Base-by-base conservation (phyloP, 768 basidiomycete species). In the Dioszegia hungarica region DNA sequence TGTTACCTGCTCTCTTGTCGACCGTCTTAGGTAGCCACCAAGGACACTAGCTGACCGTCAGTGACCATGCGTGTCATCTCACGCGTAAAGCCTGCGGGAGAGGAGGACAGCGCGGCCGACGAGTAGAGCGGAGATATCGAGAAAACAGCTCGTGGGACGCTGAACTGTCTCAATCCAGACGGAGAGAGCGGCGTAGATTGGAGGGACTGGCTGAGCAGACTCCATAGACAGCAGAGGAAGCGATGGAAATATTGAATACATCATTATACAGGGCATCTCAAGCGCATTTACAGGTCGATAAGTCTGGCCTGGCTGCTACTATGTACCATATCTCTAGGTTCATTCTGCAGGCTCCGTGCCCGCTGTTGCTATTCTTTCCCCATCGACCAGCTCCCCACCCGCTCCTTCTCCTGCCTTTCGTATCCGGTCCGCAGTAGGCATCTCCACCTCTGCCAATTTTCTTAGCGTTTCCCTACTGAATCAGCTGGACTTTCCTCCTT, bases 11-110 rank as follows among this genome's bases (percentile, higher is more conserved):
- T 17, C 19, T n/a, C 12, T 6, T 25, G 19, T 3, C 28, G 1
- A 3, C 11, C 33, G 25, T 6, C 5, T n/a, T 19, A 31, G 29
- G 31, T 33, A 33, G 31, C 14, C 31, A 14, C 8, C 8, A 33
- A 14, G 31, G 31, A 6, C 6, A 14, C 6, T 33, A 33, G 29
- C 47, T 49, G 19, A 51, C 34, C 31, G 3, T 22, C 8, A 68
- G 63, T 48, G 4, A 48, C 51, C 20, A 41, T 65, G 27, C 54
- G 47, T n/a, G 54, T 64, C 17, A 59, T 68, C 59, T 46, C 39
- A 14, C 40, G 63, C 5, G 49, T 57, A 12, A 52, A 57, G 44
- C 61, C 62, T 2, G 59, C 59, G 38, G 50, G 33, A 19, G 62
- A 59, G 54, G 48, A 39, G 1, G 40, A 22, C 17, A 36, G 15